Conservation (phyloP, 2,329 filamentous ascomycete species). For the Pezicula carpinea region DNA sequence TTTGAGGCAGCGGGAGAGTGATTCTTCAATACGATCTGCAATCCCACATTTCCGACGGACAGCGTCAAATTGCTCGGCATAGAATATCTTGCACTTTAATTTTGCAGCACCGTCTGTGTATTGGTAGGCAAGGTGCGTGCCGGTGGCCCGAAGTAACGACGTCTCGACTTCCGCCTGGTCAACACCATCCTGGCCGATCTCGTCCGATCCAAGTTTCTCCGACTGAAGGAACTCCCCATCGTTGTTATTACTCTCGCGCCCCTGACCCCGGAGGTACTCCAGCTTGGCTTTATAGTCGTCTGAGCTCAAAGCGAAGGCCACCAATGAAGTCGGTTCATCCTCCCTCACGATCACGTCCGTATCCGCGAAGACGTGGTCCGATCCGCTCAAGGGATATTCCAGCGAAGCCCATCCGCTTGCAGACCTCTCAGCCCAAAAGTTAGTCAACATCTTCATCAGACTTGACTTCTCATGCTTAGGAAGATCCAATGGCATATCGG, state of each 20-base stretch:
- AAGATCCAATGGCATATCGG: slow-evolving; percentile 65
- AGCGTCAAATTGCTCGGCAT: slow-evolving; percentile 95
- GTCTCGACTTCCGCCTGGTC: slow-evolving; percentile 76
- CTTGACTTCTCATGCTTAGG: slow-evolving; percentile 92
- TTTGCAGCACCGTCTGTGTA: slow-evolving; percentile 91
- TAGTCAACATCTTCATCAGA: slow-evolving; percentile 90
- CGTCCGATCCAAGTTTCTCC: slow-evolving; percentile 3
- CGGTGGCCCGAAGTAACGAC: slow-evolving; percentile 76
- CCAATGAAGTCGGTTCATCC: slow-evolving; percentile 93
- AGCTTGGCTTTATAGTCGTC: slow-evolving; percentile 83
- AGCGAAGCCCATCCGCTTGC: slow-evolving; percentile 90
- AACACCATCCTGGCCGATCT: slow-evolving; percentile 27
- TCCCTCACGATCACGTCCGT: slow-evolving; percentile 96
- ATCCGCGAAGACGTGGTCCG: slow-evolving; percentile 94
- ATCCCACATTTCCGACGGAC: slow-evolving; percentile 89
- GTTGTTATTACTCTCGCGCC: slow-evolving; percentile 33
- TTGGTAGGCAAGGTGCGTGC: slow-evolving; percentile 92
- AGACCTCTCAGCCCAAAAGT: slow-evolving; percentile 97
- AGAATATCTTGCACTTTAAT: slow-evolving; percentile 98
- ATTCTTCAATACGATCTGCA: slow-evolving; percentile 90
- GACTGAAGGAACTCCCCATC: slow-evolving; percentile 14
- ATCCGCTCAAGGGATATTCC: slow-evolving; percentile 83
- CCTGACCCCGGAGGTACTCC: slow-evolving; percentile 55
- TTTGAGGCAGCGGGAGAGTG: slow-evolving; percentile 88
- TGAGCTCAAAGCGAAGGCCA: slow-evolving; percentile 86